Conservation (phyloP, 768 basidiomycete species). For the Cystofilobasidium bisporidii region DNA sequence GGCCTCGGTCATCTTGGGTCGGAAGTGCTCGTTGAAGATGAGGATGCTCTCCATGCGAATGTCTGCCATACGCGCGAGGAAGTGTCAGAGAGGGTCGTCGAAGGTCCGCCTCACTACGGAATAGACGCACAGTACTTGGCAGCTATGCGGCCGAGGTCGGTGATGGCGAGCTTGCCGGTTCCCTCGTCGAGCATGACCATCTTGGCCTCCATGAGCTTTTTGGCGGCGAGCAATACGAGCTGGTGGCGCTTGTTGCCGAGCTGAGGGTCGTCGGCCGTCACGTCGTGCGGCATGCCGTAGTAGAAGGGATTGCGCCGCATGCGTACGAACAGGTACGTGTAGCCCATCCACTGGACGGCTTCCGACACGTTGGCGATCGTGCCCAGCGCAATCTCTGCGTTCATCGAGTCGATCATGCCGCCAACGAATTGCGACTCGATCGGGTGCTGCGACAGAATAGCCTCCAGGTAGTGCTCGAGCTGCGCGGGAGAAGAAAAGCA, state of each 20-base stretch:
- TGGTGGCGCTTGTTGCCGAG: slow-evolving; percentile 60
- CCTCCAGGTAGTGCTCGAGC: slow-evolving; percentile 77
- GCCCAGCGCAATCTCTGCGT: slow-evolving; percentile 88
- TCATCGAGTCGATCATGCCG: slow-evolving; percentile 82
- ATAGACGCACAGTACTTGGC: slow-evolving; percentile 62
- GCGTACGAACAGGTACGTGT: slow-evolving; percentile 90
- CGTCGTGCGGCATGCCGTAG: slow-evolving; percentile 69
- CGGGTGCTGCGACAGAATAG: slow-evolving; percentile 81
- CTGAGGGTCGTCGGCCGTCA: slow-evolving; percentile 58
- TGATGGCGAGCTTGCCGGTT: slow-evolving; percentile 56
- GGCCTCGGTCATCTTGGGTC: slow-evolving; percentile 79
- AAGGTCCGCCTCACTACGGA: too few species aligned
- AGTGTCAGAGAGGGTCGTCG: too few species aligned
- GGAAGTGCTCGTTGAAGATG: slow-evolving; percentile 70
- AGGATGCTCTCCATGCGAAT: slow-evolving; percentile 76
- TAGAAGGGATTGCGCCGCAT: slow-evolving; percentile 84
- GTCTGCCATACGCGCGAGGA: slow-evolving; percentile 37
- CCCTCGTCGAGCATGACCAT: slow-evolving; percentile 72
- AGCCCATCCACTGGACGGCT: slow-evolving; percentile 88
- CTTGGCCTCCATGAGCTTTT: slow-evolving; percentile 53
- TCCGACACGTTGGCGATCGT: slow-evolving; percentile 81
- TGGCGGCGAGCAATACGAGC: slow-evolving; percentile 58
- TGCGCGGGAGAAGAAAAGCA: not conserved
- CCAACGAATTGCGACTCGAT: slow-evolving; percentile 91
- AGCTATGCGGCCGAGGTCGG: slow-evolving; percentile 91